phyloP scores from a whole-genome alignment of 805 yeast genomes.

The Yarrowia keelungensis region DNA sequence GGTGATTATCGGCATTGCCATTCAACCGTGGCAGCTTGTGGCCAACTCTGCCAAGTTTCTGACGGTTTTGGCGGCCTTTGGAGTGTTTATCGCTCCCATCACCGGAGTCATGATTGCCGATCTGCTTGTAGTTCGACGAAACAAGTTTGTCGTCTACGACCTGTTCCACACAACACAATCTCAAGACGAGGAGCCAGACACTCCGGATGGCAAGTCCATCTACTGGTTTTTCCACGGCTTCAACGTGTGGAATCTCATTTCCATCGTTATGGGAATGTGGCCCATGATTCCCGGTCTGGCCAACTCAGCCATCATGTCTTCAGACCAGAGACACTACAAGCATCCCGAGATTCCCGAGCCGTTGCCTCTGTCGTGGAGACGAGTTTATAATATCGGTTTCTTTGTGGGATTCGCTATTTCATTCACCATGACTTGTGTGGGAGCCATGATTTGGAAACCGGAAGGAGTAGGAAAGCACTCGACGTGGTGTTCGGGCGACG shows the following conservation, averaged over 20 bases:
- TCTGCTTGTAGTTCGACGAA: slow-evolving; percentile 52
- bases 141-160: slow-evolving; percentile 53
- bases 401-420: slow-evolving; percentile 29
- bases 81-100: slow-evolving; percentile 54
- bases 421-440: slow-evolving; percentile 10
- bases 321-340: slow-evolving; percentile 17
- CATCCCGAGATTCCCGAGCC: slow-evolving; percentile 32
- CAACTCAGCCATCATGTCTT: slow-evolving; percentile 13
- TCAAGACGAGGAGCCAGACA: background rate
- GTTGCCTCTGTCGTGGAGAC: slow-evolving; percentile 24
- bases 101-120: slow-evolving; percentile 53
- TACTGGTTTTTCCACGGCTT: slow-evolving; percentile 57
- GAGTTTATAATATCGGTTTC: slow-evolving; percentile 21
- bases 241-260: slow-evolving; percentile 54
- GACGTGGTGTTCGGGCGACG: slow-evolving; percentile 34
- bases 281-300: slow-evolving; percentile 44
- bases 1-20: slow-evolving; percentile 48
- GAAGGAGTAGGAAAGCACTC: slow-evolving; percentile 7
- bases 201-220: slow-evolving; percentile 46
- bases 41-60: slow-evolving; percentile 52
- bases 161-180: slow-evolving; percentile 48
- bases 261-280: slow-evolving; percentile 51
- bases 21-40: slow-evolving; percentile 55
- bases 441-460: slow-evolving; percentile 10
- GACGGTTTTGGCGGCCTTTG: slow-evolving; percentile 51